Evolutionary conservation across 2,329 filamentous ascomycete genomes (phyloP), one percentile per base, ranked within the genome.

Genomic region (Aspergillus arachidicola): DNA sequence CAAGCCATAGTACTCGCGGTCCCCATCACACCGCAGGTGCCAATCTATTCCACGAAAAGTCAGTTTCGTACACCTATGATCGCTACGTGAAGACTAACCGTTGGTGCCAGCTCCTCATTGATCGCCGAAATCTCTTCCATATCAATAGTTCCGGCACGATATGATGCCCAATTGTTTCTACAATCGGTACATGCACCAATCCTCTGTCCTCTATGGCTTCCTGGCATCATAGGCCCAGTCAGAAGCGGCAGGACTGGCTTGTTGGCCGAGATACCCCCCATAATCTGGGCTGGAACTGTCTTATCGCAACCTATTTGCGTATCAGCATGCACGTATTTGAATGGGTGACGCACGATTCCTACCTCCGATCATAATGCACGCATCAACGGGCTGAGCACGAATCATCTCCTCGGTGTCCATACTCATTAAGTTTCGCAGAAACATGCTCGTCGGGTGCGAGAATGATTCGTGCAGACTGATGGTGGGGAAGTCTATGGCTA

Each of bases 391-490:
- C 75, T 92, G 90, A 0, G 89, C 89, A 50, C 81, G 81, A 59
- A 92, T 87, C 90, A 92, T 92, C 79, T 92, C 90, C 74, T 92
- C 90, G 0, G 90, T 92, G 71, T 92, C 90, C 88, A 92, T 91
- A 67, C 87, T 89, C 90, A 93, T 92, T 61, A 92, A 71, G 67
- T 92, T 92, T 36, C 90, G 78, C 55, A 92, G 72, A 60, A 87
- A 92, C 90, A 93, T 92, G 77, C 89, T 91, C 5, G 90, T 92
- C 2, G 90, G 90, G 51, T 84, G 81, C 0, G 89, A 83, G 72
- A 93, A 92, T 3, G 82, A 85, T 80, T 92, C 90, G 67, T 90
- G 87, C 0, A 92, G 72, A 65, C 87, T 91, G 60, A 93, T 91
- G 0, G 90, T 92, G 0, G 90, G 90, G 67, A 92, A 92, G 43